Conservation (phyloP, 192 early-diverging fungal species). For the Backusella mclennaniae region DNA sequence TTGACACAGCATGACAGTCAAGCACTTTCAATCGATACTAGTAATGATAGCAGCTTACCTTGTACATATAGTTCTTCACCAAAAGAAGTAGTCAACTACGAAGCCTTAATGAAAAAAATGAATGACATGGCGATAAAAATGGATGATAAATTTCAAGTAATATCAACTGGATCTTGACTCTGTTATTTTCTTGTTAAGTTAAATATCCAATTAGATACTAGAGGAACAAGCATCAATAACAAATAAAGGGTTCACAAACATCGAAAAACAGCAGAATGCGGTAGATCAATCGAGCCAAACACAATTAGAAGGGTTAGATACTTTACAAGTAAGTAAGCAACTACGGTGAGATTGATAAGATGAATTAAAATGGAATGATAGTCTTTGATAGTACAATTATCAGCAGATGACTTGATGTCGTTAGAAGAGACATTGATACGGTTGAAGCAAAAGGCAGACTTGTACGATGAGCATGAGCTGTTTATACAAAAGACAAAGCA, state of each 20-base stretch:
- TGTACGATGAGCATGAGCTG: background rate
- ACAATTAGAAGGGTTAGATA: background rate
- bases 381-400: slow-evolving; percentile 2
- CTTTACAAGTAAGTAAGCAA: background rate
- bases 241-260: background rate
- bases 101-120: slow-evolving; percentile 3
- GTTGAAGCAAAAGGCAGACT: background rate
- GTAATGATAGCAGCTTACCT: background rate
- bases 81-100: background rate
- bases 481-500: background rate
- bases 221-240: slow-evolving; percentile 4
- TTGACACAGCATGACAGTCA: background rate
- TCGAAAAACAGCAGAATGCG: background rate
- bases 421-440: background rate
- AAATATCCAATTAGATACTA: background rate
- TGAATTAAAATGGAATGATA: background rate
- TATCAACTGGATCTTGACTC: no score
- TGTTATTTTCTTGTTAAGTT: background rate
- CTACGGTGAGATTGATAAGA: background rate
- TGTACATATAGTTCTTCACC: slow-evolving; percentile 2
- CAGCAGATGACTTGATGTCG: background rate
- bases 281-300: background rate
- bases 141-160: slow-evolving; percentile 5
- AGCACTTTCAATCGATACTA: background rate
- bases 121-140: background rate